Percentiles rank a stretch among this genome's conserved stretches.
phyloP scores from a whole-genome alignment of 768 basidiomycete species.

The Fomitopsis pulvina region DNA sequence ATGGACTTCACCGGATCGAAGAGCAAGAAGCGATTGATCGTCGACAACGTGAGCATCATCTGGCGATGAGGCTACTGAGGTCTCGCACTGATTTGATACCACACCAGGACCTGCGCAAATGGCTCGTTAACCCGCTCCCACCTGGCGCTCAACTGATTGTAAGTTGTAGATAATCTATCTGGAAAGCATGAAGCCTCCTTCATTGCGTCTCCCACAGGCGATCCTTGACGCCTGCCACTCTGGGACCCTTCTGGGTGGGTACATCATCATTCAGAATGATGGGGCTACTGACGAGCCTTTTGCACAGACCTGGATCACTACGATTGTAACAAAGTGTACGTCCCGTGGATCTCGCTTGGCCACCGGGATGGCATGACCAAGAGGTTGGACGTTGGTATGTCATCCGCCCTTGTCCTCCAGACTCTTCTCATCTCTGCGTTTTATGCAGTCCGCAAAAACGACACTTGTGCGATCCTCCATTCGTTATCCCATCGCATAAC shows the following conservation, averaged over 20 bases:
- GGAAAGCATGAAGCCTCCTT: background rate
- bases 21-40: constrained; percentile 1
- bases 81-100: background rate
- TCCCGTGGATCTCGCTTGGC: constrained; percentile 3
- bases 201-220: constrained; percentile 3
- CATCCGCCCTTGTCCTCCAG: background rate
- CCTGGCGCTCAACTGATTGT: constrained; percentile 11
- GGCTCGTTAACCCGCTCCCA: constrained; percentile 13
- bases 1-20: background rate
- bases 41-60: constrained; percentile 12
- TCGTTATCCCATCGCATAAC: background rate
- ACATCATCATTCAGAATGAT: background rate
- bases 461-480: background rate
- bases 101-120: constrained; percentile 9
- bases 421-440: background rate
- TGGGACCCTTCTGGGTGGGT: constrained; percentile 11
- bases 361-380: background rate
- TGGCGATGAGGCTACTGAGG: background rate
- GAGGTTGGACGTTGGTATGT: background rate
- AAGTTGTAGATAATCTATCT: background rate
- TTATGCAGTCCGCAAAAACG: background rate
- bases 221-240: constrained; percentile 18
- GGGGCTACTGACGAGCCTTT: background rate
- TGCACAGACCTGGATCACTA: constrained; percentile 12
- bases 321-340: constrained; percentile 7